Percentiles rank a stretch among this genome's conserved stretches.
Conservation (phyloP, 2,329 filamentous ascomycete species). For the Proliferodiscus dingleyae region DNA sequence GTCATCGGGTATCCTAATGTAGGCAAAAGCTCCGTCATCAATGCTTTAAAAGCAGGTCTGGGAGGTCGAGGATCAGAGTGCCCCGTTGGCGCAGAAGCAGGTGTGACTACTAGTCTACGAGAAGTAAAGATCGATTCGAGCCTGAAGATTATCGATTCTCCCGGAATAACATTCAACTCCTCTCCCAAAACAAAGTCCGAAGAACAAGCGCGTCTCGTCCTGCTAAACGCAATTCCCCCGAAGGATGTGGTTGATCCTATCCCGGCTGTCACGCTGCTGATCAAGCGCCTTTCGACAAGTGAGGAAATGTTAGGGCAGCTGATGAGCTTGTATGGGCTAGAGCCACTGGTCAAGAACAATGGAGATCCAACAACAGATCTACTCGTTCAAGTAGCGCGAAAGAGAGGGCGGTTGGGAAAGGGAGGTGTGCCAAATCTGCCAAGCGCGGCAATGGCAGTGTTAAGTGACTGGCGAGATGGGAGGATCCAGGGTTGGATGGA, state of each 20-base stretch:
- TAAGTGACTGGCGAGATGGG: conserved; percentile 95
- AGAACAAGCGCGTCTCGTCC: conserved; percentile 77
- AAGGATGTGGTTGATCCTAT: conserved; percentile 92
- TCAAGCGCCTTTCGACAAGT: conserved; percentile 71
- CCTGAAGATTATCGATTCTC: conserved; percentile 87
- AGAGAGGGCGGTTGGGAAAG: conserved; percentile 80
- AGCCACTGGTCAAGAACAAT: conserved; percentile 65
- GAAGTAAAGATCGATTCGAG: conserved; percentile 94
- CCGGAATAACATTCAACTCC: conserved; percentile 89
- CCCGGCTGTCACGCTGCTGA: conserved; percentile 78
- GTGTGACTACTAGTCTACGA: conserved; percentile 82
- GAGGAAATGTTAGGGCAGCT: conserved; percentile 73
- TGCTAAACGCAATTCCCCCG: conserved; percentile 87
- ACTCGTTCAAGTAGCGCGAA: conserved; percentile 88
- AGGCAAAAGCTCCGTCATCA: conserved; percentile 95
- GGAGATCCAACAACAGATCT: conserved; percentile 86
- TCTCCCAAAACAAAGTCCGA: conserved; percentile 55
- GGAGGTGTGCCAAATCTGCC: conserved; percentile 87
- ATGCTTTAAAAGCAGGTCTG: conserved; percentile 76
- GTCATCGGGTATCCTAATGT: conserved; percentile 96
- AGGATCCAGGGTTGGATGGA: conserved; percentile 90
- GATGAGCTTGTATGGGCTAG: conserved; percentile 77
- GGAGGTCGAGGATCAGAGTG: conserved; percentile 67
- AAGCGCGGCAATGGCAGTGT: conserved; percentile 84
- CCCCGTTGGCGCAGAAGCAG: conserved; percentile 85